Percentiles rank a stretch among this genome's conserved stretches.
Conservation (phyloP, 352 stramenopile species). For the Ophiocytium majus region DNA sequence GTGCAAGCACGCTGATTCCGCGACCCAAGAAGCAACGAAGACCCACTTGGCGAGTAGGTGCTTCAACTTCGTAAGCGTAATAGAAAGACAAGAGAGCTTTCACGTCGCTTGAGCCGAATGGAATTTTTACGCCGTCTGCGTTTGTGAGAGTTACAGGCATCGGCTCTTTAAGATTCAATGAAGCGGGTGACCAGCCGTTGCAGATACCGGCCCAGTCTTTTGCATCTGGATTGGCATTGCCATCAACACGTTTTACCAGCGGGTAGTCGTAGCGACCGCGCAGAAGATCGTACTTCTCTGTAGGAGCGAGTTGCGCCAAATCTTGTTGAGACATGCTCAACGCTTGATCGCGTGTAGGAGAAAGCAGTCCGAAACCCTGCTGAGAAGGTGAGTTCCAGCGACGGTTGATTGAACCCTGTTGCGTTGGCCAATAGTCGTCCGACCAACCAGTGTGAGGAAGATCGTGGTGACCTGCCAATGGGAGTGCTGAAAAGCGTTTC, state of each 20-base stretch:
- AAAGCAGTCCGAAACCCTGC: not conserved
- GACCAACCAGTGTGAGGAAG: not conserved
- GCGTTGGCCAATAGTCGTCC: not conserved
- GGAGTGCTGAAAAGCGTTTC: not conserved
- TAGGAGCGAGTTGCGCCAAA: not conserved
- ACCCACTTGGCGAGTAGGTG: no score
- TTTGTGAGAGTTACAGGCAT: not conserved
- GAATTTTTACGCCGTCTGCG: not conserved
- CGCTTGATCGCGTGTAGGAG: not conserved
- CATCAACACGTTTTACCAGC: not conserved
- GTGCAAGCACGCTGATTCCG: no score
- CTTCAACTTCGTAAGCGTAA: not conserved
- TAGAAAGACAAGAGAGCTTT: not conserved
- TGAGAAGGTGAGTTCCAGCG: not conserved
- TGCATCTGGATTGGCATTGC: not conserved
- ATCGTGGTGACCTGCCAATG: not conserved
- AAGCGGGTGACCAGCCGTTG: not conserved
- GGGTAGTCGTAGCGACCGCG: not conserved
- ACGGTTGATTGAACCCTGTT: not conserved
- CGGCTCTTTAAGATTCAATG: not conserved
- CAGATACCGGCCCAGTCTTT: not conserved
- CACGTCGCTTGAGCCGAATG: not conserved
- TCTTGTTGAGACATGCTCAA: not conserved
- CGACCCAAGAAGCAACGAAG: no score
- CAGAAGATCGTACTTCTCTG: not conserved